These are phyloP conservation scores for Angomonas deanei DNA, from an alignment of 208 protist species.

Conservation along the genomic window DNA sequence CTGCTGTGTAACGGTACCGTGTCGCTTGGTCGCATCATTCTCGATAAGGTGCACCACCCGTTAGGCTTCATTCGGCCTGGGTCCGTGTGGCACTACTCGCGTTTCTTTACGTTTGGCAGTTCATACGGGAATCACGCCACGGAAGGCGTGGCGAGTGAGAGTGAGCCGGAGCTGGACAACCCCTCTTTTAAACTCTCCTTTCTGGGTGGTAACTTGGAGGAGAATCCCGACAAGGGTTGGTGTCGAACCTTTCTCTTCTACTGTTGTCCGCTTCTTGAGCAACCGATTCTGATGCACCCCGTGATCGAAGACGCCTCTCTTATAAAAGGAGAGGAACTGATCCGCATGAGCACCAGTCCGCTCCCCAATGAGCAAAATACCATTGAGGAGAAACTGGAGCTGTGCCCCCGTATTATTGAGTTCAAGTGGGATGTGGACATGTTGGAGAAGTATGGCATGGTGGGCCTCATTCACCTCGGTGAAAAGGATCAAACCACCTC, in stretches of 20 bases:
- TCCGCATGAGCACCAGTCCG: neutral
- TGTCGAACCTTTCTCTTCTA: constrained; percentile 40
- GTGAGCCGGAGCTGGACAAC: neutral
- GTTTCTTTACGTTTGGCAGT: constrained; percentile 13
- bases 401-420: constrained; percentile 24
- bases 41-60: constrained; percentile 27
- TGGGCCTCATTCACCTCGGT: constrained; percentile 16
- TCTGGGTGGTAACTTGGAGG: constrained; percentile 6
- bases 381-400: neutral
- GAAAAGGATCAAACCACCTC: constrained; percentile 9
- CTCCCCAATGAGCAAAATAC: neutral
- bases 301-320: constrained; percentile 1
- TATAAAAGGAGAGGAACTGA: constrained; percentile 10
- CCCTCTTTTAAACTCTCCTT: neutral
- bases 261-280: constrained; percentile 24
- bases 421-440: constrained; percentile 30
- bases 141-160: neutral
- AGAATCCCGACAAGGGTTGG: constrained; percentile 17
- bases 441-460: constrained; percentile 31
- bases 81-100: constrained; percentile 41
- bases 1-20: constrained; percentile 16
- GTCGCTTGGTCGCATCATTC: constrained; percentile 21
- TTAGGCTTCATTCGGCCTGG: constrained; percentile 26
- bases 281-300: constrained; percentile 24
- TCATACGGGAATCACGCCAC: too few species aligned